Evolutionary conservation across 2,329 filamentous ascomycete species (phyloP), one percentile per base, ranked within the genome.

Genomic region (Lojkania enalia): DNA sequence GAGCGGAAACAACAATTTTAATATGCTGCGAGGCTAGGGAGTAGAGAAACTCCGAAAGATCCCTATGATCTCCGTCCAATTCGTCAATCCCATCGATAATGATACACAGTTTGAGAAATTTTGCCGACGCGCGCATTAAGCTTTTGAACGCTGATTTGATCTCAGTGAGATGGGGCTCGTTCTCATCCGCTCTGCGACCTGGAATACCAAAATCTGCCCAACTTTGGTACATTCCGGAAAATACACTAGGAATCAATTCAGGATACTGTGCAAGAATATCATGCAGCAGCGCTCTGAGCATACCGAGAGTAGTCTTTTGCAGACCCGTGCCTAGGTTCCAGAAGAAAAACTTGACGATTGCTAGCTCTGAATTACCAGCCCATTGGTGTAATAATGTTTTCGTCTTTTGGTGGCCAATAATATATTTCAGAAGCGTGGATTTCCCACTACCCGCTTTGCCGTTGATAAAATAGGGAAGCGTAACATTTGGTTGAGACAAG

Each of bases 361-460:
- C 4, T 5, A 58, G 33, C 3, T 48, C n/a, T 3, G 16, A 14
- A 2, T 7, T 20, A 0, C 21, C 38, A 1, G 51, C 40, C 63
- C 66, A 69, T 1, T 19, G 3, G 1, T 44, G 7, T 5, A 71
- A 44, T 0, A 30, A 6, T 2, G 29, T 7, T 15, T 30, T 14
- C 1, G 59, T 65, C 5, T 36, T n/a, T 2, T 32, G 9, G 7
- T 59, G 36, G 0, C 43, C 20, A 2, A 51, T 13, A 7, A 70
- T 44, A 30, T 55, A 70, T 31, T 67, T 70, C 42, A 69, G 55
- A 7, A 71, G 35, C 0, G 64, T 69, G 3, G 56, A 62, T 32
- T 71, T 71, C 1, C 69, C 69, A 4, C 65, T 65, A 0, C 62
- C 69, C 0, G 63, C 55, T 36, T 71, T 71, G 1, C 67, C 68